Conservation (phyloP, 805 yeast genomes). For the Suhomyces prunicola region DNA sequence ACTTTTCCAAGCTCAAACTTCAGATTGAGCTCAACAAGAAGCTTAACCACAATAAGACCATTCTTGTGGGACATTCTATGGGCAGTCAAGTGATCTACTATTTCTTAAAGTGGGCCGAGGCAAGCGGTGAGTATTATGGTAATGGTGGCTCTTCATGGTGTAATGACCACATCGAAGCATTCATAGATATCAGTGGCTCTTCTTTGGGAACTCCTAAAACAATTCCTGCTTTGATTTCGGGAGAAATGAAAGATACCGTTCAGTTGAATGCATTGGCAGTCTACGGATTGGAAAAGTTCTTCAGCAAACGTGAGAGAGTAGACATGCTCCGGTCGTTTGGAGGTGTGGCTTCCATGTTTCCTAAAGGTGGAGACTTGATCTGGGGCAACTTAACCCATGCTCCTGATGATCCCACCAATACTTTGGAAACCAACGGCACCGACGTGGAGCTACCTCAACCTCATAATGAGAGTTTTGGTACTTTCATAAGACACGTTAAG, state of each 20-base stretch:
- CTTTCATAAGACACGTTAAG: slow-evolving; percentile 9
- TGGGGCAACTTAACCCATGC: slow-evolving; percentile 77
- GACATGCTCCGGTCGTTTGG: slow-evolving; percentile 85
- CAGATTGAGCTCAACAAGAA: slow-evolving; percentile 62
- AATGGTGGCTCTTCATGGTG: slow-evolving; percentile 93
- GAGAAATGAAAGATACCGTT: slow-evolving; percentile 97
- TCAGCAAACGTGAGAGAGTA: slow-evolving; percentile 82
- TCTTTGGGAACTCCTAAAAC: slow-evolving; percentile 92
- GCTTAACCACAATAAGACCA: slow-evolving; percentile 60
- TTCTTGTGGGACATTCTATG: slow-evolving; percentile 93
- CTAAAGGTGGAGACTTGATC: slow-evolving; percentile 86
- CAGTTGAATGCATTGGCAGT: slow-evolving; percentile 90
- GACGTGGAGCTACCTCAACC: slow-evolving; percentile 17
- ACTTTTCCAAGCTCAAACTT: slow-evolving; percentile 71
- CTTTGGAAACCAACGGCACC: slow-evolving; percentile 17
- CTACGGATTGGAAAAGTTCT: slow-evolving; percentile 90
- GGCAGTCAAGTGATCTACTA: slow-evolving; percentile 88
- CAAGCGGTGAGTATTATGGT: slow-evolving; percentile 73
- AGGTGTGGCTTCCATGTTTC: slow-evolving; percentile 94
- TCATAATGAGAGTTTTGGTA: slow-evolving; percentile 12
- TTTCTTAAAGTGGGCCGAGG: slow-evolving; percentile 96
- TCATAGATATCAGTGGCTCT: slow-evolving; percentile 88
- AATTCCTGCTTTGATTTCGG: slow-evolving; percentile 86
- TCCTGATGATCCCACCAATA: slow-evolving; percentile 63
- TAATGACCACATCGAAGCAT: slow-evolving; percentile 74